Evolutionary conservation across 2,329 filamentous ascomycete genomes (phyloP).

Genomic region (Hansfordia pulvinata): DNA sequence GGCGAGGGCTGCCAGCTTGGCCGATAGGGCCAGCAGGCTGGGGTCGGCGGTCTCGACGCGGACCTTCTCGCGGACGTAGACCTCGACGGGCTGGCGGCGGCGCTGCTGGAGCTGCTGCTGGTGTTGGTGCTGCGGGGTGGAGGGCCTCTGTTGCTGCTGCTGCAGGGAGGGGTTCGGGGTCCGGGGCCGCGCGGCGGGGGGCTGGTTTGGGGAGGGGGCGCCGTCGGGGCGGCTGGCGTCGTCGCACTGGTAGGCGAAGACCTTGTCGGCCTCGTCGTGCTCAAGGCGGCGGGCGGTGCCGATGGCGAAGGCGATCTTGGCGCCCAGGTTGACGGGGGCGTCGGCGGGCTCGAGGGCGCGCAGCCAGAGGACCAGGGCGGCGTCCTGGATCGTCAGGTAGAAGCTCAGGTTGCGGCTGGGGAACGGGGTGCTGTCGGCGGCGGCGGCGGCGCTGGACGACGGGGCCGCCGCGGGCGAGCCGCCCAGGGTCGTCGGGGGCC

Average conservation of each 20-base stretch:
- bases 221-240: constrained; percentile 7
- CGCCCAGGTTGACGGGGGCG: constrained; percentile 46
- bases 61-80: constrained; percentile 81
- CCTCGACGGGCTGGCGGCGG: constrained; percentile 31
- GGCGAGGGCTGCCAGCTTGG: constrained; percentile 69
- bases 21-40: constrained; percentile 66
- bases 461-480: background rate
- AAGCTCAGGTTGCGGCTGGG: constrained; percentile 62
- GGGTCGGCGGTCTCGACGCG: constrained; percentile 83
- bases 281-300: constrained; percentile 49
- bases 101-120: background rate
- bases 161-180: too few relatives aligned
- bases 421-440: constrained; percentile 47
- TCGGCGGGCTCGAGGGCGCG: constrained; percentile 56
- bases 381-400: constrained; percentile 56
- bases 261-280: constrained; percentile 68
- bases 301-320: constrained; percentile 57
- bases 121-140: background rate
- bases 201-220: background rate
- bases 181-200: background rate
- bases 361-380: constrained; percentile 54
- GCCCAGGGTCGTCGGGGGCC: constrained; percentile 7
- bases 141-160: background rate
- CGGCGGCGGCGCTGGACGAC: constrained; percentile 22
- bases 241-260: constrained; percentile 46